Evolutionary conservation across 148 eudicot species (phyloP).

Genomic region (Cornus florida): DNA sequence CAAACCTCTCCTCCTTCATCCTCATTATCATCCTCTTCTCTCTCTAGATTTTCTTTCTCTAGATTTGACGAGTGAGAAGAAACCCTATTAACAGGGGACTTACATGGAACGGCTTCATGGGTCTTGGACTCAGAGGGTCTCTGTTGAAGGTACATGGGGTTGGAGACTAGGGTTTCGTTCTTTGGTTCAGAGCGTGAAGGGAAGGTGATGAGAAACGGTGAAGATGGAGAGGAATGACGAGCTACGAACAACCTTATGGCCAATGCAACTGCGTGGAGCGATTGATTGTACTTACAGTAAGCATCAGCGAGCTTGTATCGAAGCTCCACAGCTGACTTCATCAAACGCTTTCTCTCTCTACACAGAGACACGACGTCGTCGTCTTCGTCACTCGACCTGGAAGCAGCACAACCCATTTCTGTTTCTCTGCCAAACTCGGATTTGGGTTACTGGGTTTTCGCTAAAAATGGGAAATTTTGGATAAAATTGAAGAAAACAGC

Average conservation of each 20-base stretch:
- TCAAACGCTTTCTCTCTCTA: constrained; percentile 37
- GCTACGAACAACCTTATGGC: constrained; percentile 38
- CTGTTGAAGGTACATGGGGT: neutral
- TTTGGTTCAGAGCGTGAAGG: constrained; percentile 2
- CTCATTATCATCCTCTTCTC: neutral
- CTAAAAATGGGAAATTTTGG: too few relatives aligned
- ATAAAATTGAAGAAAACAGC: too few relatives aligned
- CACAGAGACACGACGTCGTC: constrained; percentile 28
- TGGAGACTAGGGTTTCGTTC: neutral
- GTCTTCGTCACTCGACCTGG: constrained; percentile 14
- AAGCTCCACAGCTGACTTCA: constrained; percentile 35
- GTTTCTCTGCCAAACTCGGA: neutral
- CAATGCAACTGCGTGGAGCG: constrained; percentile 44
- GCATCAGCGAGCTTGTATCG: constrained; percentile 41
- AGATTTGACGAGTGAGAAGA: neutral
- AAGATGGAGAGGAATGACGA: constrained; percentile 24
- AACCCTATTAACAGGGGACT: neutral
- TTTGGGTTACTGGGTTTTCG: too few relatives aligned
- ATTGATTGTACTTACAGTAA: constrained; percentile 35
- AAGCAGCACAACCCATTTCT: constrained; percentile 38
- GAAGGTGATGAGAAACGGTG: constrained; percentile 18
- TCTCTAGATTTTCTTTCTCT: neutral
- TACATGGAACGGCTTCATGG: neutral
- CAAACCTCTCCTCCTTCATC: constrained; percentile 27
- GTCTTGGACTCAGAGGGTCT: constrained; percentile 8